Conservation (phyloP, 225 moss, liverwort and hornwort species). For the Marchantia polymorpha region DNA sequence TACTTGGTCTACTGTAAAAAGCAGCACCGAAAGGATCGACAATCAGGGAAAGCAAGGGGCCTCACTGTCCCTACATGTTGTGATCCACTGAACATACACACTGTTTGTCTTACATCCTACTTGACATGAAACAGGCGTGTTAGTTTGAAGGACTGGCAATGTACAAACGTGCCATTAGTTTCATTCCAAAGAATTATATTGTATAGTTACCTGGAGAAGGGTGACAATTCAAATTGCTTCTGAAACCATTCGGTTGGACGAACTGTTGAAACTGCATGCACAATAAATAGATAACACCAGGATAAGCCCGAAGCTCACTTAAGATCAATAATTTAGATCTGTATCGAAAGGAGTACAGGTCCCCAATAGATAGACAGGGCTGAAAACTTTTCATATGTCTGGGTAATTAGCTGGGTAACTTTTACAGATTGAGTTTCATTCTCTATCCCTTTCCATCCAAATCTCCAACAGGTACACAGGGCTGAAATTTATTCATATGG, state of each 20-base stretch:
- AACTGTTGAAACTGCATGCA: conserved; percentile 61
- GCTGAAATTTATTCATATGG: no score
- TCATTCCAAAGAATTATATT: not conserved
- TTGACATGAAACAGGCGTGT: not conserved
- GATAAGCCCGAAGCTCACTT: not conserved
- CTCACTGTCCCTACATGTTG: not conserved
- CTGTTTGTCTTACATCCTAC: not conserved
- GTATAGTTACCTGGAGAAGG: conserved; percentile 64
- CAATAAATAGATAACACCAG: not conserved
- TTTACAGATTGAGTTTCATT: no score
- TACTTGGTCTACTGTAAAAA: no score
- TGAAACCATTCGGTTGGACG: conserved; percentile 82
- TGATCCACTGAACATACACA: not conserved
- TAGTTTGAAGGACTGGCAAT: not conserved
- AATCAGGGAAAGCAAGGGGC: not conserved
- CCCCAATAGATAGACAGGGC: no score
- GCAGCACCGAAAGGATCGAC: no score
- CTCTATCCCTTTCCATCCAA: no score
- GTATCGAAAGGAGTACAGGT: no score
- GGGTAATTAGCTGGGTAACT: no score
- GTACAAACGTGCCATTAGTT: not conserved
- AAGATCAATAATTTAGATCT: not conserved
- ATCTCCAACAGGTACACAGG: no score
- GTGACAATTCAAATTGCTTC: conserved; percentile 72
- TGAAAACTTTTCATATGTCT: no score